Evolutionary conservation across 1,284 basidiomycete genomes (phyloP), one percentile per base, ranked within the genome.

Genomic region (Fomitopsis palustris): DNA sequence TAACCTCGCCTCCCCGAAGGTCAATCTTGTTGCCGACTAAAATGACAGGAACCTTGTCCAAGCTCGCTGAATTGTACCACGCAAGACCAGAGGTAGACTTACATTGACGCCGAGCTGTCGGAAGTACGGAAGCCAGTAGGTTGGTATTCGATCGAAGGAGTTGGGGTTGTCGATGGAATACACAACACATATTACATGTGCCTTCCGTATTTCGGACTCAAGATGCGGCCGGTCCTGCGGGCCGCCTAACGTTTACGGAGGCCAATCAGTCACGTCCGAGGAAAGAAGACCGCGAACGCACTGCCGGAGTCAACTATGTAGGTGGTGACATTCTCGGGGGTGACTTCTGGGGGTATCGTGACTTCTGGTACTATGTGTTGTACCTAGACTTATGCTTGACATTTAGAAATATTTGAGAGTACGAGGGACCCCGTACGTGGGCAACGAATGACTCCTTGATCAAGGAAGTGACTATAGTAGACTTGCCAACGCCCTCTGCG

Each of bases 21-120:
- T 99, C 96, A 59, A 99, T 98, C 80, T 99, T 99, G 80, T 98
- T 99, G 56, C 96, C 96, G 33, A 98, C 95, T 21, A 99, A 83
- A 62, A 99, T 96, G 54, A 98, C 96, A 17, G 97, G 96, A 9
- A 98, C 90, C 91, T 96, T 72, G 1, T 5, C 14, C 25, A 17
- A 37, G 29, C 37, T 10, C 5, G n/a, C n/a, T 41, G 25, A 57
- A 37, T 17, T 17, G 10, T 23, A 29, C 16, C 5, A 29, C 27
- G 16, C 6, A 27, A 7, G 16, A 3, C 19, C 4, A 14, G n/a
- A 23, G 39, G 25, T 55, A n/a, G 57, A 59, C 61, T 62, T 72
- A 94, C 93, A 78, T 97, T 96, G 69, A 97, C 93, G 61, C 96
- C 96, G 29, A 98, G 82, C 65, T 96, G 92, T 47, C 95, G 86